phyloP scores from a whole-genome alignment of 2,329 filamentous ascomycete species.

The Diaporthe caulivora region DNA sequence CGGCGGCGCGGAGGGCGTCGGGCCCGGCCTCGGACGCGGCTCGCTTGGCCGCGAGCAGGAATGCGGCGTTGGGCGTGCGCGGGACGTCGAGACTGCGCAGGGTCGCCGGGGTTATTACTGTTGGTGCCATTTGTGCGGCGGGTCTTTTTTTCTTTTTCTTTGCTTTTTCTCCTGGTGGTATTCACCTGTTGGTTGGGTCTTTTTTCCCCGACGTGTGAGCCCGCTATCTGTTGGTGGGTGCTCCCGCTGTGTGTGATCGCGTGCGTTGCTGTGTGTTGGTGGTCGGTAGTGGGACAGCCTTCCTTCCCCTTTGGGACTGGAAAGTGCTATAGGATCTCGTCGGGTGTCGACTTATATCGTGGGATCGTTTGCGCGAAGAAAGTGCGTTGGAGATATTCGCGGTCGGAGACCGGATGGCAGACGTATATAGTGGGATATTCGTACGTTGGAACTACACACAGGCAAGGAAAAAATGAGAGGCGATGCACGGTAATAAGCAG shows the following conservation, averaged over 20 bases:
- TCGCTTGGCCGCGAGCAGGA: slow-evolving; percentile 27
- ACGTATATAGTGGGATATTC: neutral
- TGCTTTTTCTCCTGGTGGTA: no score
- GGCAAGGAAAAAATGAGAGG: neutral
- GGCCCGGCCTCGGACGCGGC: slow-evolving; percentile 31
- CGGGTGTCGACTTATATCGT: no score
- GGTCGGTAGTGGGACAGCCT: neutral
- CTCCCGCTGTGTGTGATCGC: neutral
- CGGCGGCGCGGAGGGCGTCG: slow-evolving; percentile 30
- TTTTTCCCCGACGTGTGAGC: no score
- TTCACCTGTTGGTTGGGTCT: no score
- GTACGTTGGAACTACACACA: neutral
- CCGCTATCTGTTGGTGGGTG: neutral
- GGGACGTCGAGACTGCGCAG: slow-evolving; percentile 34
- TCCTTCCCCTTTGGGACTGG: neutral
- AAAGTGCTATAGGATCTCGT: neutral
- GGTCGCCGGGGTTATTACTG: neutral
- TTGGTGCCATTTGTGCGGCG: slow-evolving; percentile 35
- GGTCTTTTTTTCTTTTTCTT: neutral
- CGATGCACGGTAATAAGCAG: slow-evolving; percentile 8
- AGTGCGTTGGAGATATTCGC: neutral
- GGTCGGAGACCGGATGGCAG: neutral
- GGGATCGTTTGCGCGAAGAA: neutral
- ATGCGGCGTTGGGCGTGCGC: slow-evolving; percentile 11
- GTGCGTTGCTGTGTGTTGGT: neutral